A percentile compares a stretch with the other conserved stretches of the same genome.
Evolutionary conservation across 2,329 filamentous ascomycete species (phyloP).

Genomic region (Hypocreales sp.): DNA sequence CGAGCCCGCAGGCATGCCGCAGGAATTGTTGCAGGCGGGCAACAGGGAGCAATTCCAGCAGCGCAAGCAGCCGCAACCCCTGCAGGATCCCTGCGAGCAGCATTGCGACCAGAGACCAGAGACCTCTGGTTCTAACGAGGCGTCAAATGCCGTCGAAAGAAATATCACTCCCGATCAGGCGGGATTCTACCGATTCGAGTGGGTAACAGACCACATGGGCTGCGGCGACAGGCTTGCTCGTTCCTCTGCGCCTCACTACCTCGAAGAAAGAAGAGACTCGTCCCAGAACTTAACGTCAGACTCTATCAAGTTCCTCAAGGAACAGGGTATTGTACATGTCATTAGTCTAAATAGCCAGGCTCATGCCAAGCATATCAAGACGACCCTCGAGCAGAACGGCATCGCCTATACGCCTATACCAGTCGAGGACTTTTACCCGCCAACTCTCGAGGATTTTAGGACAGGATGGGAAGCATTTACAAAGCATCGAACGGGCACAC

Average conservation of each 20-base stretch:
- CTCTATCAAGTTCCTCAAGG: conserved; percentile 1
- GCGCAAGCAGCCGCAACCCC: no score
- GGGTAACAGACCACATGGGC: background rate
- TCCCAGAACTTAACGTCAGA: background rate
- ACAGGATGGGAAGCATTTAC: conserved; percentile 1
- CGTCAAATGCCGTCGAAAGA: background rate
- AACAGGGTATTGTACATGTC: conserved; percentile 1
- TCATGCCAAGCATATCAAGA: background rate
- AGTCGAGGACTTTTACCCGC: background rate
- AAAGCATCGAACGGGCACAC: background rate
- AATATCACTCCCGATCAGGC: background rate
- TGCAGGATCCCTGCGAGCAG: no score
- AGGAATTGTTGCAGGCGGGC: background rate
- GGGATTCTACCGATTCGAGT: background rate
- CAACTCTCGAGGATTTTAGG: background rate
- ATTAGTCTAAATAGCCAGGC: conserved; percentile 2
- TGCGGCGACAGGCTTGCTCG: conserved; percentile 1
- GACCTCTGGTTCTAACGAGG: background rate
- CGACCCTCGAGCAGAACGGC: background rate
- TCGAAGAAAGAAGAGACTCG: background rate
- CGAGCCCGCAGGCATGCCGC: no score
- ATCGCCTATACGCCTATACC: conserved; percentile 2
- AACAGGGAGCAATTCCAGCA: no score
- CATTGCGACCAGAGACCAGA: background rate
- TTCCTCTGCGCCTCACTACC: conserved; percentile 2